Percentiles rank a stretch among this genome's conserved stretches.
Conservation (phyloP, 202 grass and related monocot species). For the Cymbopogon flexuosus region DNA sequence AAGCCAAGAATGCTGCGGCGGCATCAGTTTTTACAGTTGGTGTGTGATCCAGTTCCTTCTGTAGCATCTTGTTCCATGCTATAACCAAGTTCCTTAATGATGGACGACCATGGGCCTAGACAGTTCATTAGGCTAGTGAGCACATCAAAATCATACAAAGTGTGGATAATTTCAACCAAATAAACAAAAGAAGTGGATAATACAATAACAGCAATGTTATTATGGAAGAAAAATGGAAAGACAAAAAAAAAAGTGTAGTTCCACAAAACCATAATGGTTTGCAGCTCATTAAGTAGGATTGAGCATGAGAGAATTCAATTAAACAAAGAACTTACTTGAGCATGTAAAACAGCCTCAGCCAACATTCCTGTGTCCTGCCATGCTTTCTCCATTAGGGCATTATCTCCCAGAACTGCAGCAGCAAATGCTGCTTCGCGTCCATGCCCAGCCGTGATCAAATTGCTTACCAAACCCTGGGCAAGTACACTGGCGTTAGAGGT, state of each 20-base stretch:
- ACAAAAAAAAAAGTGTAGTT: background rate
- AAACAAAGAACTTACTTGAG: conserved; percentile 65
- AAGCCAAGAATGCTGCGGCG: conserved; percentile 81
- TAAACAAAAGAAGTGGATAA: background rate
- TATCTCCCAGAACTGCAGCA: conserved; percentile 89
- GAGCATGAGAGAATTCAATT: conserved; percentile 14
- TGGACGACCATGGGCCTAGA: conserved; percentile 85
- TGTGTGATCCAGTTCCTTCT: conserved; percentile 82
- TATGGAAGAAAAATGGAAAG: background rate
- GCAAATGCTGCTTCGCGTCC: conserved; percentile 98
- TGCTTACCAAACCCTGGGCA: conserved; percentile 68
- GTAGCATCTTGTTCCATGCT: conserved; percentile 95
- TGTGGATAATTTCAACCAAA: background rate
- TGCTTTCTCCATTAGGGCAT: conserved; percentile 93
- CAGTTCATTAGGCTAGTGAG: conserved; percentile 35
- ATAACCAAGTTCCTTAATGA: conserved; percentile 78
- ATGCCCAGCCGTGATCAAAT: conserved; percentile 90
- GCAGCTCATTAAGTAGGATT: conserved; percentile 11
- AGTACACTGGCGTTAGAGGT: conserved; percentile 25
- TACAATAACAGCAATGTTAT: background rate
- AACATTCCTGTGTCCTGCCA: conserved; percentile 99
- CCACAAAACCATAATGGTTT: background rate
- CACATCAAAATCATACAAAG: conserved; percentile 15
- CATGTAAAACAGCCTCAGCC: conserved; percentile 86
- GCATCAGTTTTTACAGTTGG: conserved; percentile 91